Evolutionary conservation across 2,329 filamentous ascomycete species (phyloP), one percentile per base, ranked within the genome.

Genomic region (Cryphonectria japonica): DNA sequence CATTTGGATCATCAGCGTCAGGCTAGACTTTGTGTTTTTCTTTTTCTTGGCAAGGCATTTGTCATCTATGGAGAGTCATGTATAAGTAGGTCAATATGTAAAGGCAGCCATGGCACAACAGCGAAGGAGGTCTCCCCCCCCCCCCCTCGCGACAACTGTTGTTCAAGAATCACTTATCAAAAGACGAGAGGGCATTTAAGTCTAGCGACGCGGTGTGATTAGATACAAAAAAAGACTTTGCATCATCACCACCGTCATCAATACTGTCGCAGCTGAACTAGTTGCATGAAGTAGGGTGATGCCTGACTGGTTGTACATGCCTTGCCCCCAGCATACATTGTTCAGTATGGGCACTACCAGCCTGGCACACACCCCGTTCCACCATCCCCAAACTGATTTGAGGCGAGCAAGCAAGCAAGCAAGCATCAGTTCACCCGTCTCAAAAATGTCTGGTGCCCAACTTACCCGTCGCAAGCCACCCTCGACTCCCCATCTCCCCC

Each of bases 401-500:
- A 13, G 3, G 37, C 13, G 37, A 39, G 37, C 9, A 39, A 39
- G 37, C 37, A 39, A 39, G 37, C 37, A 39, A 37, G 37, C 37
- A 37, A 37, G 37, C 37, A 37, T 37, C 26, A 37, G 37, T 37
- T 37, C 37, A 39, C 11, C 8, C 37, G 37, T 13, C 37, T 39
- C 19, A 65, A 16, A 50, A 8, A 34, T 65, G 41, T 75, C 86
- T 85, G 69, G 87, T 86, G 16, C 88, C 88, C 74, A 97, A 83
- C 85, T 92, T 95, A 13, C 95, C 95, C 8, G 96, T 99, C 61
- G 91, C 94, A 78, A 99, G 83, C 76, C 90, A 95, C 0, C 96
- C 96, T 76, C 89, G 88, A 81, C 95, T 96, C 0, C 96, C 96
- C 92, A 98, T 95, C 73, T 93, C 89, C 52, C 92, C 92, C 74